phyloP scores from a whole-genome alignment of 202 grass and related monocot species.

The Panicum virgatum region DNA sequence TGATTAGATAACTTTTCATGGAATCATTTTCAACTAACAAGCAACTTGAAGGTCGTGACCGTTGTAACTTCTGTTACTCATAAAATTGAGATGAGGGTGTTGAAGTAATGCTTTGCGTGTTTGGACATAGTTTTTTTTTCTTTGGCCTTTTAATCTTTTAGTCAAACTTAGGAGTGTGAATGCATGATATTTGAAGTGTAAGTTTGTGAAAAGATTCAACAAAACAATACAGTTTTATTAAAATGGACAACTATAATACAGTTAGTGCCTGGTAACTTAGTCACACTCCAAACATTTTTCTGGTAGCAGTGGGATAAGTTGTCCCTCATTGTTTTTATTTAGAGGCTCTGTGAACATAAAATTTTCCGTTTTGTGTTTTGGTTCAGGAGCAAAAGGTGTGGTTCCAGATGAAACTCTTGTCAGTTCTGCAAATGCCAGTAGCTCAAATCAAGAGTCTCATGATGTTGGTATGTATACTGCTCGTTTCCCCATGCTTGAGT shows the following conservation, averaged over 20 bases:
- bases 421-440: constrained; percentile 31
- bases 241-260: background rate
- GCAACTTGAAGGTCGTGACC: background rate
- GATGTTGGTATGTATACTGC: constrained; percentile 33
- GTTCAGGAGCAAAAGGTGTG: constrained; percentile 28
- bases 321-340: background rate
- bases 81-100: background rate
- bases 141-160: background rate
- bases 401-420: constrained; percentile 12
- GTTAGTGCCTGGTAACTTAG: background rate
- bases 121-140: background rate
- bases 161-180: too few species aligned
- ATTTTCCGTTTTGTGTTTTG: constrained; percentile 3
- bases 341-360: background rate
- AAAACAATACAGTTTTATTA: background rate
- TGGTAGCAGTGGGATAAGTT: background rate
- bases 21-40: background rate
- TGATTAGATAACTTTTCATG: background rate
- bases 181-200: constrained; percentile 8
- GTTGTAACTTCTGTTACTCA: background rate
- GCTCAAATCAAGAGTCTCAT: constrained; percentile 35
- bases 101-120: background rate
- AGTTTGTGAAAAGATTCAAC: background rate
- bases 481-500: constrained; percentile 21
- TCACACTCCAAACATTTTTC: background rate